Percentiles rank a stretch among this genome's conserved stretches.
Evolutionary conservation across 2,329 filamentous ascomycete species (phyloP).

Genomic region (Plectosphaerella cucumerina): DNA sequence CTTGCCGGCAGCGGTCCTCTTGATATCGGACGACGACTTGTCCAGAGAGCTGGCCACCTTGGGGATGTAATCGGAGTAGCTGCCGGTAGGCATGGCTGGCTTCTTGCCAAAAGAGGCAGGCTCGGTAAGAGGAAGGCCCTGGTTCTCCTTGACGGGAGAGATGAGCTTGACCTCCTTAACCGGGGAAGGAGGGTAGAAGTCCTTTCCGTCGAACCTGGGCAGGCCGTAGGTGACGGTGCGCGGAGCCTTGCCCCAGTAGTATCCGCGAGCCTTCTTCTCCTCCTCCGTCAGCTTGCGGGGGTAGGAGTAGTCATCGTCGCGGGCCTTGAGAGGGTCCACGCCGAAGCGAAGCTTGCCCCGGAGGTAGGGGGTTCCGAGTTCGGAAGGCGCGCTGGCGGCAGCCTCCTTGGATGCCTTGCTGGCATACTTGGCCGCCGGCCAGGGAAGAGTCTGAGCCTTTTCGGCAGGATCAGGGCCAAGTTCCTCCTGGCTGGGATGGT

Average conservation of each 20-base stretch:
- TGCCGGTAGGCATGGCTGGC: background rate
- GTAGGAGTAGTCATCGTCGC: constrained; percentile 48
- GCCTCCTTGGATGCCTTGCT: background rate
- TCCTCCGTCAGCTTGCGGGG: constrained; percentile 52
- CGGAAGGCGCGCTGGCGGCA: too few relatives aligned
- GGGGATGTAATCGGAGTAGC: background rate
- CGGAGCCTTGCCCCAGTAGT: constrained; percentile 58
- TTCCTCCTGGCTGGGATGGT: background rate
- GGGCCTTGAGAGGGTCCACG: constrained; percentile 34
- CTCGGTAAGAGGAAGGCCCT: too few relatives aligned
- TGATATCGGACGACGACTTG: too few relatives aligned
- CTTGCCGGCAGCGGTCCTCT: background rate
- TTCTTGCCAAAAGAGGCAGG: background rate
- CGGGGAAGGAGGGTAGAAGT: constrained; percentile 58
- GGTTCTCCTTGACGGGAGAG: too few relatives aligned
- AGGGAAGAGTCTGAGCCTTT: background rate
- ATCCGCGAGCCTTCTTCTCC: constrained; percentile 52
- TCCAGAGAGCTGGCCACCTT: too few relatives aligned
- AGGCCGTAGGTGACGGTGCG: constrained; percentile 45
- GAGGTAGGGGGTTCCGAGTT: constrained; percentile 44
- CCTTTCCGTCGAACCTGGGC: constrained; percentile 61
- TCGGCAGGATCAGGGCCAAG: background rate
- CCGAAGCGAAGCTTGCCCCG: constrained; percentile 46
- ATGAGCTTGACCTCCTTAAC: too few relatives aligned
- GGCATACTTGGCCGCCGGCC: too few relatives aligned